Conservation (phyloP, 768 basidiomycete genomes). For the Mrakia blollopis region DNA sequence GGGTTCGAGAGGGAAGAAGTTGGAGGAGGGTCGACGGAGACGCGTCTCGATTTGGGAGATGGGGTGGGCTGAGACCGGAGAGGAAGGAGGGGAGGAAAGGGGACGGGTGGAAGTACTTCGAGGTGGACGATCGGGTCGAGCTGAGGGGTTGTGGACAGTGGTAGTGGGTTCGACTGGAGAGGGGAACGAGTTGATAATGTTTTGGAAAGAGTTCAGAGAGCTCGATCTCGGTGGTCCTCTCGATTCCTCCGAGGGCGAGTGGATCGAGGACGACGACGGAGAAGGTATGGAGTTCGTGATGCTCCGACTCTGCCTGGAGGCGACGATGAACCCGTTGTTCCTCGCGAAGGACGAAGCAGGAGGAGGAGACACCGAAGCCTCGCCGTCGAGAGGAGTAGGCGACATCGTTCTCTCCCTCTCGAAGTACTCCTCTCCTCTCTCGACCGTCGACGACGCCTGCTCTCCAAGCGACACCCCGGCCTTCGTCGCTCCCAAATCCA, state of each 20-base stretch:
- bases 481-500: not conserved
- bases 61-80: not conserved
- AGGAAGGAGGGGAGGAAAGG: not conserved
- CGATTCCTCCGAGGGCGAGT: not conserved
- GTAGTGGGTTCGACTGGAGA: not conserved
- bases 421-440: not conserved
- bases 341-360: not conserved
- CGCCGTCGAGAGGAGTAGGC: not conserved
- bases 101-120: not conserved
- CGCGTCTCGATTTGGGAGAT: not conserved
- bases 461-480: not conserved
- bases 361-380: not conserved
- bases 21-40: not conserved
- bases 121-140: not conserved
- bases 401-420: not conserved
- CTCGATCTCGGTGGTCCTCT: not conserved
- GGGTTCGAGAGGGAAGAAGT: conserved; percentile 2
- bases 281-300: not conserved
- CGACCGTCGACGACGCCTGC: not conserved
- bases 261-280: conserved; percentile 1
- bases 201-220: not conserved
- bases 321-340: conserved; percentile 11
- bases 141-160: not conserved
- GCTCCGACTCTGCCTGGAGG: not conserved
- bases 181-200: not conserved